These are phyloP conservation scores for Candida pseudoviswanathii DNA, from an alignment of 1,139 yeast genomes.

Conservation along the genomic window DNA sequence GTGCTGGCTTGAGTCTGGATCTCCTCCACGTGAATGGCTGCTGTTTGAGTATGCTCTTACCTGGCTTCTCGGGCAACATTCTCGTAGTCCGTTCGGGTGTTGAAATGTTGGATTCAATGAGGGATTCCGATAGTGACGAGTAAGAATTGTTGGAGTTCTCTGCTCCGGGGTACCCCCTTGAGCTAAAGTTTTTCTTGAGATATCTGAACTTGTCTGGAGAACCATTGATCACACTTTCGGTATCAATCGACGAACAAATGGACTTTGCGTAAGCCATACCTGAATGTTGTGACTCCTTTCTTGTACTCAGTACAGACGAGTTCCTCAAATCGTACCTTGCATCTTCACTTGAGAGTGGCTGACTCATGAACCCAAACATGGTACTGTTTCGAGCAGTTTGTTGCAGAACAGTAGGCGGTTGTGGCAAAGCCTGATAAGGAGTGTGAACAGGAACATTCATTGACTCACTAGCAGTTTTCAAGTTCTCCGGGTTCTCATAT, in stretches of 20 bases:
- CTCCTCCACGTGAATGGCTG: constrained; percentile 2
- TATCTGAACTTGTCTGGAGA: constrained; percentile 18
- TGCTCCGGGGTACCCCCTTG: constrained; percentile 3
- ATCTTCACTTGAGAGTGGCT: background rate
- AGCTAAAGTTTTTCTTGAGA: constrained; percentile 10
- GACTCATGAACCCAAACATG: background rate
- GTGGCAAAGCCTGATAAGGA: constrained; percentile 44
- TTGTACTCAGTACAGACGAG: constrained; percentile 27
- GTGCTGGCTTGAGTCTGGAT: constrained; percentile 26
- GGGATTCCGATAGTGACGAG: constrained; percentile 13
- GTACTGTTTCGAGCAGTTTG: background rate
- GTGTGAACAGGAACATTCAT: constrained; percentile 48
- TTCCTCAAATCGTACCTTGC: constrained; percentile 13
- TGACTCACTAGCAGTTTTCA: constrained; percentile 17
- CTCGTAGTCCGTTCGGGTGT: constrained; percentile 8
- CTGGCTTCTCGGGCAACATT: constrained; percentile 8
- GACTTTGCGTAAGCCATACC: constrained; percentile 14
- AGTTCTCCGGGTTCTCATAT: constrained; percentile 40
- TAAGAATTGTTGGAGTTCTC: constrained; percentile 12
- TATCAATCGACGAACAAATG: constrained; percentile 15
- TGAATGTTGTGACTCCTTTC: constrained; percentile 19
- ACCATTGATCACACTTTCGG: constrained; percentile 13
- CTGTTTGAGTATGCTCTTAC: constrained; percentile 16
- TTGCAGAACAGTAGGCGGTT: constrained; percentile 22
- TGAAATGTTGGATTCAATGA: constrained; percentile 9